Evolutionary conservation across 139 green algal species (phyloP), one percentile per base, ranked within the genome.

Genomic region (Dunaliella sp.): DNA sequence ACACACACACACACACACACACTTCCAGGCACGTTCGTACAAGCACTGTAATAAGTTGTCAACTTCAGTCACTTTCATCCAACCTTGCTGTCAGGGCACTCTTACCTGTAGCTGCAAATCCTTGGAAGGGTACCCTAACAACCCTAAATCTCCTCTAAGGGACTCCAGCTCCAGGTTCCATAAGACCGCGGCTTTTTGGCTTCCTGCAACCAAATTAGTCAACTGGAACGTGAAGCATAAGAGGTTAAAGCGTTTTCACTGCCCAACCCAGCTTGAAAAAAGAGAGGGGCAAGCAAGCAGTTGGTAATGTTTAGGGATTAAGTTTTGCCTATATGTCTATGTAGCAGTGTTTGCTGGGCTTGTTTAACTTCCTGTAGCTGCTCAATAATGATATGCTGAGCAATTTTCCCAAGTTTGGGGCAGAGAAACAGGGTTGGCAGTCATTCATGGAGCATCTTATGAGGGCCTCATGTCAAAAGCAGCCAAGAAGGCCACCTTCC

Each of bases 161-260:
- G 96, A 98, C 88, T 99, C 97, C 31, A 99, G 91, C 93, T 99
- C 97, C 84, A 98, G 87, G 93, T 99, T 99, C 94, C 96, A 98
- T 1, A 97, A 83, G 24, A 94, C 88, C n/a, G 90, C 81, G 80
- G 90, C 92, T 25, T 92, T 91, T 2, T 77, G 77, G 81, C n/a
- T 76, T 7, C 12, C 85, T 83, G 75, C 32, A 3, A 28, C 73
- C 22, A 28, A 22, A 32, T 32, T 33, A 26, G 22, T 33, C 73
- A 79, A 79, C 73, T 36, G 22, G 2, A 26, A 3, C 21, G n/a
- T 16, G 16, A 79, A 26, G 16, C 7, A 79, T 34, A 26, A 33
- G 22, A 16, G 30, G n/a, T n/a, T n/a, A n/a, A n/a, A n/a, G n/a
- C n/a, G n/a, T n/a, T n/a, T n/a, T n/a, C n/a, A n/a, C n/a, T n/a